Evolutionary conservation across 202 grass and related monocot genomes (phyloP), one percentile per base, ranked within the genome.

Genomic region (Dendrocalamus latiflorus): DNA sequence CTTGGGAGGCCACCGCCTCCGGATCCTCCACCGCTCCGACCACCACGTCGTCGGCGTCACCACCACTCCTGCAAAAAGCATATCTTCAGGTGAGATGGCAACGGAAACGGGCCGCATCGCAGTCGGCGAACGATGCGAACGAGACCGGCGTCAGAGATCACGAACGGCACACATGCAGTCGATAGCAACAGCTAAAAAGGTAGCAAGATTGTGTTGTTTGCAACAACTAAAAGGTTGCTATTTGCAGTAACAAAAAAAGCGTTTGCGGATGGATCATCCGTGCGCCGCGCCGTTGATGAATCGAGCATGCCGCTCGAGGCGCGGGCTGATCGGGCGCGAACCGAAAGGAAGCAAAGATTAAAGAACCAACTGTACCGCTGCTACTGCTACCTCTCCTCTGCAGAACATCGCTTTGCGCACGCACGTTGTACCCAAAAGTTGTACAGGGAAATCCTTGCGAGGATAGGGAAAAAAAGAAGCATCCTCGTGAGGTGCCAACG

Each of bases 11-110:
- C 68, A 93, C 82, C 68, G 68, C 64, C 60, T 98, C 95, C 22
- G 95, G 95, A 54, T 98, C 92, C 3, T 91, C 88, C 70, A 91
- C 95, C 61, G 90, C 90, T 48, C 84, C 94, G 14, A 34, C 50
- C 73, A 6, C 37, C 49, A 3, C n/a, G n/a, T n/a, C 76, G 39
- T 12, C 82, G 26, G 20, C 82, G n/a, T 39, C 45, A 9, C 37
- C 66, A 21, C 16, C 65, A 7, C 6, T 13, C 76, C 87, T 89
- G 87, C 68, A 28, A 5, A 34, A 0, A n/a, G n/a, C n/a, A n/a
- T 0, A 8, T 28, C n/a, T 55, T 2, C 45, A 37, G 59, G 73
- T 54, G 41, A 78, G 37, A 56, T 20, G 8, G 8, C 17, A 74
- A 5, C 13, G 8, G 41, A 15, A 12, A 7, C 26, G 5, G 2